Evolutionary conservation across 371 early-diverging fungal species (phyloP).

Genomic region (Sanchytrium tribonematis): DNA sequence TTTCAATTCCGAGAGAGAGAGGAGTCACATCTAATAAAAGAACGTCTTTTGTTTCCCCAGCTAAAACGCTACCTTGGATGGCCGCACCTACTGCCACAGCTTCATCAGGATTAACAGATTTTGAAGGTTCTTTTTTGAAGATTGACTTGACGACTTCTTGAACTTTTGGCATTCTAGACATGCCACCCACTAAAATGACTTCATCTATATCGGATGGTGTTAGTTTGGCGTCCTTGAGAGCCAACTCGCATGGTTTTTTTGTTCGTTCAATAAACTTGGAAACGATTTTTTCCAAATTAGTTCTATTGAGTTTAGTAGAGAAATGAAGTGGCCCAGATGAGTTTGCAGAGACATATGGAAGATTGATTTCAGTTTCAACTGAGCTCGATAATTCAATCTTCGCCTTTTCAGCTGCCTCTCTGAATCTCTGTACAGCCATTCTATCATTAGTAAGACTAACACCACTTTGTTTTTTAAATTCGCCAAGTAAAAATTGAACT

Average conservation of each 20-base stretch:
- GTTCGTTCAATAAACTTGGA: conserved; percentile 63
- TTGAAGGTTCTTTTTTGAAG: conserved; percentile 71
- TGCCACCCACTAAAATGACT: conserved; percentile 97
- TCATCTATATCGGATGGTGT: conserved; percentile 52
- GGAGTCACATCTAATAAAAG: conserved; percentile 93
- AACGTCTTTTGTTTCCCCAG: conserved; percentile 78
- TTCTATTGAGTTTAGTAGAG: conserved; percentile 60
- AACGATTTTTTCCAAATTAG: conserved; percentile 63
- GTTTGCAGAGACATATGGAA: conserved; percentile 79
- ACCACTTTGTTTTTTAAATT: conserved; percentile 63
- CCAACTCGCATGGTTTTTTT: conserved; percentile 75
- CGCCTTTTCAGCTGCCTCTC: conserved; percentile 89
- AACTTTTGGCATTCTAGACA: conserved; percentile 94
- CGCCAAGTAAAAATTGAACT: conserved; percentile 44
- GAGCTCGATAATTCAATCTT: conserved; percentile 90
- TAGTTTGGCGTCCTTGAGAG: conserved; percentile 81
- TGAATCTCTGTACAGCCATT: conserved; percentile 79
- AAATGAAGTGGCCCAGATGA: conserved; percentile 84
- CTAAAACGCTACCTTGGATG: conserved; percentile 89
- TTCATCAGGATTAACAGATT: conserved; percentile 94
- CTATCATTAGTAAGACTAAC: conserved; percentile 46
- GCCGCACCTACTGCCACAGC: conserved; percentile 98
- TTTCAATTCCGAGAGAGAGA: conserved; percentile 90
- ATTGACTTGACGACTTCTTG: conserved; percentile 61
- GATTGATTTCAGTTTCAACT: conserved; percentile 69